Conservation (phyloP, 1,284 basidiomycete genomes). For the Cystobasidium sp. region DNA sequence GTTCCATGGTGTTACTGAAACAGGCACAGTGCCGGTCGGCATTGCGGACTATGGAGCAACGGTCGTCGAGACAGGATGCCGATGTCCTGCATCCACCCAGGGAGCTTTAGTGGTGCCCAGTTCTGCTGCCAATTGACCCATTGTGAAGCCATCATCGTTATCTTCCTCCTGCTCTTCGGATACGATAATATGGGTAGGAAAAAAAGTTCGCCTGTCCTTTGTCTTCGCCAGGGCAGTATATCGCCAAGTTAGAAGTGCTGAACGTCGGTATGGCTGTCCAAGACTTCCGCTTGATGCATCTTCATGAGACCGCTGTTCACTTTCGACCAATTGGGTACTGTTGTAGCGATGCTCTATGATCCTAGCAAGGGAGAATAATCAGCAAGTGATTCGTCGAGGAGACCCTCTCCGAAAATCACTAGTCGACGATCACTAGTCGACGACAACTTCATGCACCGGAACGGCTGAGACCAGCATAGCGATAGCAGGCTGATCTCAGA, state of each 20-base stretch:
- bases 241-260: constrained; percentile 86
- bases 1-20: constrained; percentile 5
- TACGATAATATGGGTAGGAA: constrained; percentile 44
- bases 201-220: constrained; percentile 33
- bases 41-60: constrained; percentile 7
- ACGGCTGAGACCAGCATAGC: too few relatives aligned
- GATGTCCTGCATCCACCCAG: constrained; percentile 9
- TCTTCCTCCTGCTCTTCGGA: constrained; percentile 37
- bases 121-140: constrained; percentile 2
- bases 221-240: constrained; percentile 46
- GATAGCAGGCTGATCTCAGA: too few relatives aligned
- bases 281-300: constrained; percentile 95
- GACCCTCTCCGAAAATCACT: too few relatives aligned
- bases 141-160: neutral
- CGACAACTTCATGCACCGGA: too few relatives aligned
- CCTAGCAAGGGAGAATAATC: too few relatives aligned
- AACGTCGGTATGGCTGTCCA: constrained; percentile 92
- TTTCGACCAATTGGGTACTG: constrained; percentile 85
- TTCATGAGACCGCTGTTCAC: constrained; percentile 87
- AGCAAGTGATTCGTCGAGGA: too few relatives aligned
- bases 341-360: constrained; percentile 74
- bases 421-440: too few relatives aligned
- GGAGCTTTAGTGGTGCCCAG: constrained; percentile 10
- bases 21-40: constrained; percentile 20
- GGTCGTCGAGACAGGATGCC: constrained; percentile 9